Conservation (phyloP, 805 yeast genomes). For the Ogataea neopini region DNA sequence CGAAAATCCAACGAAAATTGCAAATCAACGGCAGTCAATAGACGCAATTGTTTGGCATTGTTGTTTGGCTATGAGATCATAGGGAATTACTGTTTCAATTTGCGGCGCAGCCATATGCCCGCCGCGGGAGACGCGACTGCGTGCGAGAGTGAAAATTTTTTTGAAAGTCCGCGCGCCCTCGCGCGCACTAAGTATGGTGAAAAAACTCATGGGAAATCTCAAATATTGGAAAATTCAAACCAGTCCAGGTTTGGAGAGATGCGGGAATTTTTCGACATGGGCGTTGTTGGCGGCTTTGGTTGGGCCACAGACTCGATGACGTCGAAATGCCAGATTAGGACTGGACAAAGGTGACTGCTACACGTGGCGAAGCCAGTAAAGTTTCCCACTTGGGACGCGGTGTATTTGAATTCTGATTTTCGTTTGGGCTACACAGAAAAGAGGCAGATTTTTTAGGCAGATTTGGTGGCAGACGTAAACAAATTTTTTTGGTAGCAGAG, state of each 20-base stretch:
- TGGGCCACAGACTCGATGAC: conserved; percentile 1
- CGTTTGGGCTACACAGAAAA: neutral
- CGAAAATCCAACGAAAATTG: too few species aligned
- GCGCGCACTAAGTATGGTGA: neutral
- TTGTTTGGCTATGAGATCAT: too few species aligned
- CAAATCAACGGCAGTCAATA: too few species aligned
- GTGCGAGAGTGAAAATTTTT: neutral
- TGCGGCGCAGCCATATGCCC: neutral
- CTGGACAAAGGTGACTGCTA: neutral
- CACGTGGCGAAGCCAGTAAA: neutral
- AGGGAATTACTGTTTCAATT: too few species aligned
- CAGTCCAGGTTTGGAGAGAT: neutral
- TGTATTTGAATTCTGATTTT: neutral
- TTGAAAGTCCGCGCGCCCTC: neutral
- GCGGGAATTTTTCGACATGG: conserved; percentile 5
- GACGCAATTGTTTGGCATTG: too few species aligned
- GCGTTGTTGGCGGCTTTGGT: neutral
- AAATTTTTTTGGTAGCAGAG: neutral
- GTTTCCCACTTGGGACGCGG: conserved; percentile 2
- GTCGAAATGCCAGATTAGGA: neutral
- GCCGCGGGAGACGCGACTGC: neutral
- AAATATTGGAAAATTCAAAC: neutral
- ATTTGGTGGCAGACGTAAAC: neutral
- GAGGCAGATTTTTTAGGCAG: too few species aligned
- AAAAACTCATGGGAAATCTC: neutral